A percentile compares a stretch with the other conserved stretches of the same genome.
Evolutionary conservation across 139 green algal species (phyloP).

Genomic region (Chlorella sp.): DNA sequence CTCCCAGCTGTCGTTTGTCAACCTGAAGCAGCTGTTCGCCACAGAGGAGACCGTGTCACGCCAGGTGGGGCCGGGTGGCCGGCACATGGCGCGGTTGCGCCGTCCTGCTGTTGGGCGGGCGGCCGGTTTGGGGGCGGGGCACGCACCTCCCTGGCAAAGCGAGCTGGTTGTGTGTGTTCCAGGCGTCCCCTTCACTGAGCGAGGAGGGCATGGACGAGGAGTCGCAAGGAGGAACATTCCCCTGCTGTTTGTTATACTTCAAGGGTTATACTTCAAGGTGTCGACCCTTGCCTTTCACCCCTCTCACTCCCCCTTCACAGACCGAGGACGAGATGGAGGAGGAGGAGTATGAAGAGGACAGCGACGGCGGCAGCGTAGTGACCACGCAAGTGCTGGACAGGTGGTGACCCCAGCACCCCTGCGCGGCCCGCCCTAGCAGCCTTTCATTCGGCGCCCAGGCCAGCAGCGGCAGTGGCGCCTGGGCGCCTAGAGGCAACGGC

Average conservation of each 20-base stretch:
- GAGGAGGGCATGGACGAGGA: no score
- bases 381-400: constrained; percentile 9
- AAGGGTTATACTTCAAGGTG: no score
- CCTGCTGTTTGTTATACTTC: background rate
- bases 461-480: background rate
- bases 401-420: background rate
- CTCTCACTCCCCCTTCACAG: no score
- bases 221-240: no score
- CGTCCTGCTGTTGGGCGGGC: no score
- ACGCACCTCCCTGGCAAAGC: no score
- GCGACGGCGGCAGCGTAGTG: background rate
- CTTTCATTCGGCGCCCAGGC: background rate
- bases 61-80: background rate
- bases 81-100: background rate
- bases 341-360: background rate
- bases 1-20: constrained; percentile 84
- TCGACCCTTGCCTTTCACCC: no score
- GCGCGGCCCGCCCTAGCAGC: background rate
- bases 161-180: background rate
- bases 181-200: background rate
- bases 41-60: constrained; percentile 61
- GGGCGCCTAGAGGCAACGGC: background rate
- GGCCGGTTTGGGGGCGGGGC: no score
- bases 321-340: background rate
- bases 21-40: constrained; percentile 93